phyloP scores from a whole-genome alignment of 148 eudicot genomes.

The Polygonum aviculare region DNA sequence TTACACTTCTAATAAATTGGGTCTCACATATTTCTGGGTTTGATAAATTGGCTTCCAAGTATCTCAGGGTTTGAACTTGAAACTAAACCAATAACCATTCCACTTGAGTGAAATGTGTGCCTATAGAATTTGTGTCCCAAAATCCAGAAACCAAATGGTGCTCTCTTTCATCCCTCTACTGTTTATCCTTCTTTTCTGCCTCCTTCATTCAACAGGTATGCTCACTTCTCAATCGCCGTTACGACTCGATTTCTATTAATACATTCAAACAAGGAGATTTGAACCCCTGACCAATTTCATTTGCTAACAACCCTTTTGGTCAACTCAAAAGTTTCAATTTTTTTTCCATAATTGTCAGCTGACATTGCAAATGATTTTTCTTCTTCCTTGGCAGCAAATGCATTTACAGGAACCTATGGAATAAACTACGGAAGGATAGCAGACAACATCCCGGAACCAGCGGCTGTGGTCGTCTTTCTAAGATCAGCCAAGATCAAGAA shows the following conservation, averaged over 20 bases:
- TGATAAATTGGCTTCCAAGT: neutral
- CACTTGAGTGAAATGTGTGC: neutral
- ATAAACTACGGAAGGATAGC: conserved; percentile 73
- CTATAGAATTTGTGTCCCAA: neutral
- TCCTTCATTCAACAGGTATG: neutral
- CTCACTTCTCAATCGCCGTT: neutral
- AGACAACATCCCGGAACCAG: conserved; percentile 64
- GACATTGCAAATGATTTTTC: neutral
- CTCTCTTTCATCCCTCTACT: neutral
- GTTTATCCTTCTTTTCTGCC: neutral
- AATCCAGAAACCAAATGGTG: neutral
- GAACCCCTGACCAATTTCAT: too few species aligned
- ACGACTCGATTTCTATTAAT: too few species aligned
- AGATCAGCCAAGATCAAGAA: conserved; percentile 58
- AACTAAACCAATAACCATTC: neutral
- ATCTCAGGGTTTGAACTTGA: neutral
- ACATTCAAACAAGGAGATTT: too few species aligned
- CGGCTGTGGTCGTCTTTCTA: conserved; percentile 54
- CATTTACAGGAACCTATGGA: conserved; percentile 69
- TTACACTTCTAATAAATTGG: neutral
- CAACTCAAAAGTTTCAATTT: neutral
- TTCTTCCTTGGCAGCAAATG: conserved; percentile 7
- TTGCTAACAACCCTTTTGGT: too few species aligned
- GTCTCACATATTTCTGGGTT: neutral
- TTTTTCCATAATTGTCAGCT: neutral